phyloP scores from a whole-genome alignment of 768 basidiomycete genomes.

The Hebeloma cylindrosporum region DNA sequence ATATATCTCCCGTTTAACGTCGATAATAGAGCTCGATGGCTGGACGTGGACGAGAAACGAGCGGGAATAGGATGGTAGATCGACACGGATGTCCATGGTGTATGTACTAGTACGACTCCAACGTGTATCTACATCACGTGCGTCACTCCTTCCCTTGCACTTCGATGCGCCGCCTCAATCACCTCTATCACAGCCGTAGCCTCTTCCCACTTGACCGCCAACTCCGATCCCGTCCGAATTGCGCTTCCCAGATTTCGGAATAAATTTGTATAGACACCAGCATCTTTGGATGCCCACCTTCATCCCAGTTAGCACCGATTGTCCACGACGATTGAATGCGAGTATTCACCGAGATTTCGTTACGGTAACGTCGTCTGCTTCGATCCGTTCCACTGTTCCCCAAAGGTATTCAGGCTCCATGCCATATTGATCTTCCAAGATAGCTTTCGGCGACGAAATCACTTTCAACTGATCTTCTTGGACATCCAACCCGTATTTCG shows the following conservation, averaged over 20 bases:
- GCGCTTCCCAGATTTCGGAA: constrained; percentile 67
- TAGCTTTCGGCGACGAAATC: constrained; percentile 46
- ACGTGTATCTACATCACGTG: constrained; percentile 33
- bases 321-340: background rate
- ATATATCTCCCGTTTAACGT: constrained; percentile 69
- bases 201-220: constrained; percentile 72
- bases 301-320: constrained; percentile 12
- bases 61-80: constrained; percentile 71
- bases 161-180: constrained; percentile 71
- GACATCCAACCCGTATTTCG: constrained; percentile 74
- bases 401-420: constrained; percentile 62
- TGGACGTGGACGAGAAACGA: constrained; percentile 61
- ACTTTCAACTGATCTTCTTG: constrained; percentile 78
- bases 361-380: constrained; percentile 43
- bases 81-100: constrained; percentile 58
- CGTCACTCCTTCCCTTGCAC: constrained; percentile 57
- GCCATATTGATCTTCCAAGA: constrained; percentile 51
- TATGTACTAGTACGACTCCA: constrained; percentile 18
- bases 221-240: constrained; percentile 54
- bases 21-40: constrained; percentile 47
- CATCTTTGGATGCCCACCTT: constrained; percentile 64
- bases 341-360: constrained; percentile 36
- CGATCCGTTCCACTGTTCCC: constrained; percentile 60
- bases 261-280: constrained; percentile 58
- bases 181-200: constrained; percentile 71